These are phyloP conservation scores for Botrytis elliptica DNA, from an alignment of 2,329 filamentous ascomycete species.

Conservation along the genomic window DNA sequence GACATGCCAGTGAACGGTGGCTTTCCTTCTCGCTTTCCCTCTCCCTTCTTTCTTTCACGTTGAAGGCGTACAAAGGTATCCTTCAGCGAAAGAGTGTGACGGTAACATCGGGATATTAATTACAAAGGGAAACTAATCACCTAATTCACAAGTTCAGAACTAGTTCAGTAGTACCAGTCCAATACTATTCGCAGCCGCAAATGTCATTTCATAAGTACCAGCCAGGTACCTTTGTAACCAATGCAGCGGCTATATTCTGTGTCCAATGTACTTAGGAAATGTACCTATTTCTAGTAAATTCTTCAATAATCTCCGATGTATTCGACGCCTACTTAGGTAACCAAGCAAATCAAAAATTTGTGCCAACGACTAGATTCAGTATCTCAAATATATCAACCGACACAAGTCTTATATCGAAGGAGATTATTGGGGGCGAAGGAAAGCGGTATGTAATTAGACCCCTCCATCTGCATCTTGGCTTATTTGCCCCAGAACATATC, in stretches of 20 bases:
- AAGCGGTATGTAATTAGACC: conserved; percentile 3
- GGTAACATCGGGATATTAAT: conserved; percentile 4
- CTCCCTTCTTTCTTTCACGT: not conserved
- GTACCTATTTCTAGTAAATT: not conserved
- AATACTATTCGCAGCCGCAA: conserved; percentile 6
- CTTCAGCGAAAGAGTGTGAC: not conserved
- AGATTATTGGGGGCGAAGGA: not conserved
- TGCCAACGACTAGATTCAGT: not conserved
- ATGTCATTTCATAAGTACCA: conserved; percentile 2
- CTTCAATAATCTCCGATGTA: not conserved
- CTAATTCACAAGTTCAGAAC: not conserved
- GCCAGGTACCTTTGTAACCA: not conserved
- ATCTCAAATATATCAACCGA: not conserved
- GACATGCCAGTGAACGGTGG: not conserved
- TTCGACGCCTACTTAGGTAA: not conserved
- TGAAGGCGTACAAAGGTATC: not conserved
- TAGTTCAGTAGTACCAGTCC: not conserved
- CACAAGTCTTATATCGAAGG: not conserved
- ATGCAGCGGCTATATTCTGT: conserved; percentile 10
- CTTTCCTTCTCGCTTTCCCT: not conserved
- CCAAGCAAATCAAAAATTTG: not conserved
- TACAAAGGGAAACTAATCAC: not conserved
- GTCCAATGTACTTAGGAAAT: not conserved
- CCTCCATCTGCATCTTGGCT: not conserved
- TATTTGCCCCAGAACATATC: not conserved